Evolutionary conservation across 2,329 filamentous ascomycete species (phyloP), one percentile per base, ranked within the genome.

Genomic region (Drechmeria coniospora): DNA sequence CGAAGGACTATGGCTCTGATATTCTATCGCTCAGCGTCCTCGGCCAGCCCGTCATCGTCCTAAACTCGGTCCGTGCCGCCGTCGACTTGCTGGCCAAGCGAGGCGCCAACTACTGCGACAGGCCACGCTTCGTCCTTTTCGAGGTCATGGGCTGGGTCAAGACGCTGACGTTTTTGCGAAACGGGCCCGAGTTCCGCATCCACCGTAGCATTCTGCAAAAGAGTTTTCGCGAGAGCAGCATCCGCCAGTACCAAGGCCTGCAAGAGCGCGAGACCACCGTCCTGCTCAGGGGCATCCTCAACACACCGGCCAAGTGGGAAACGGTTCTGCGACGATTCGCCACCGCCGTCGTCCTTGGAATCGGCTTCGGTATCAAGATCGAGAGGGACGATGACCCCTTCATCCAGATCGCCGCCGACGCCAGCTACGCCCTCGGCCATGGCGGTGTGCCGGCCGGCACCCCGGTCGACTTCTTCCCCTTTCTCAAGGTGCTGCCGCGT

Each of bases 1-100:
- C 42, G 1, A 32, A 41, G 9, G 32, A 49, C 78, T 51, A 79
- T 79, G 48, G 71, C 2, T 50, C 47, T 14, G 46, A 49, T 19
- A 34, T 49, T 2, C 23, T 49, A 3, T 57, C 36, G 32, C 49
- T 37, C 48, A 51, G 35, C 32, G 47, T 45, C 12, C 35, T 53
- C 6, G 49, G 48, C 12, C 46, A 52, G 18, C 31, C 42, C 5
- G 42, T 61, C 30, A 45, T 64, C 18, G 51, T 62, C 2, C 44
- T 64, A 17, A 61, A 63, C 42, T 59, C 53, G 24, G 45, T 51
- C 5, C 42, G 52, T 25, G 49, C 53, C 3, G 58, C 59, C 14
- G 36, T 43, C 5, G 57, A 62, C n/a, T 42, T 65, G 4, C 45
- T 64, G 5, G 57, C 61, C 30, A 58, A 54, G 29, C 42, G 54